Base-by-base conservation (phyloP, 1,284 basidiomycete species). In the Ganoderma lingzhi region DNA sequence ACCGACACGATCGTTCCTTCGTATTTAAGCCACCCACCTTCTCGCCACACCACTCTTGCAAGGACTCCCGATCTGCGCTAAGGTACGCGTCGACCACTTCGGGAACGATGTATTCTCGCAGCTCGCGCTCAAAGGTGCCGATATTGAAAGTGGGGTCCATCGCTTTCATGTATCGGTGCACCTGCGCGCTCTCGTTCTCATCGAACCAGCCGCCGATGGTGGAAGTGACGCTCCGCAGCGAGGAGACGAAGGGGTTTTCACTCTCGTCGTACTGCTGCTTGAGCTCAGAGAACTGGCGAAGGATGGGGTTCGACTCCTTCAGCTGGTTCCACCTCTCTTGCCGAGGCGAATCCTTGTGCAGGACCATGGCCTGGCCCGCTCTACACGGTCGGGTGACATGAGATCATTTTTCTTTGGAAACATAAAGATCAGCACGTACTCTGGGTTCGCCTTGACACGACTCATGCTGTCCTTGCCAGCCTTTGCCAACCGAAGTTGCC, bases 31-130 rank as follows among this genome's bases (percentile, higher is more conserved):
- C 95, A 79, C 76, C 79, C 76, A 97, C 96, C 66, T 96, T 98
- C 83, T 99, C 98, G 42, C 95, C 91, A 80, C 96, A 98, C 98
- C 98, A 99, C 75, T 90, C 90, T 77, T 89, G 90, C 74, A 99
- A 84, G 6, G 93, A 85, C 77, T 96, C 93, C 76, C 92, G 88
- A 77, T 98, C 97, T 12, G 95, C 96, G 65, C 88, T 92, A 74
- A 99, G 82, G 80, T 98, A 99, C 28, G 96, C 96, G 79, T 99
- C 98, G 9, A 99, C 95, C 6, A 99, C 90, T 80, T 99, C 98
- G 0, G 98, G 98, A 2, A 99, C 89, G 71, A 99, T 97, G 79
- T 99, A 99, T 82, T 99, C 98, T 73, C 97, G 85, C 72, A 99
- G 80, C 78, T 99, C 98, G 68, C 93, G 87, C 77, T 96, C 92